Percentiles rank a stretch among this genome's conserved stretches.
These are phyloP conservation scores for Castanea mollissima DNA, from an alignment of 306 rosid species.

Conservation along the genomic window DNA sequence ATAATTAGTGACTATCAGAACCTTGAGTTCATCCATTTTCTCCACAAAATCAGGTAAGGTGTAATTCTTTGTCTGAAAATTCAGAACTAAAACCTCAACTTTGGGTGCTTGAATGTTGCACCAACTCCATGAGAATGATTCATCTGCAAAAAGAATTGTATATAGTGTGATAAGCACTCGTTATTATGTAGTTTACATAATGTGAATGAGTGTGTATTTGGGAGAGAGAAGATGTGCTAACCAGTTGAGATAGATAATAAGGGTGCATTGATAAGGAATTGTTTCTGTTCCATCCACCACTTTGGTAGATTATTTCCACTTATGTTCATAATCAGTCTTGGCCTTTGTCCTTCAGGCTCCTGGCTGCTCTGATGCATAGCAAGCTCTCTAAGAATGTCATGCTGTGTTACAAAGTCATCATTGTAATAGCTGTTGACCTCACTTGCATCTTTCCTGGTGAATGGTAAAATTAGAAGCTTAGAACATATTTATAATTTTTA, in stretches of 20 bases:
- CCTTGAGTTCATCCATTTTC: constrained; percentile 34
- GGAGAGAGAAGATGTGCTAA: not conserved
- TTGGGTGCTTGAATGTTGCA: constrained; percentile 19
- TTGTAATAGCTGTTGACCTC: constrained; percentile 19
- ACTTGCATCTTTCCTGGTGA: constrained; percentile 23
- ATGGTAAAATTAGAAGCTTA: not conserved
- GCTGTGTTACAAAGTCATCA: constrained; percentile 28
- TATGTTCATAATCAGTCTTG: constrained; percentile 29
- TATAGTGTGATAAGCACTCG: not conserved
- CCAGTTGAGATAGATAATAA: constrained; percentile 40
- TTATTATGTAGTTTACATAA: not conserved
- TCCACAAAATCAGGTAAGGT: constrained; percentile 20
- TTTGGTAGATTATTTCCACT: constrained; percentile 22
- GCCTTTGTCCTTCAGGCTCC: constrained; percentile 16
- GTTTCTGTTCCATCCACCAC: constrained; percentile 26
- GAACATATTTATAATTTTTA: not conserved
- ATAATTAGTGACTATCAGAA: constrained; percentile 30
- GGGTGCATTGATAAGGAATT: constrained; percentile 1
- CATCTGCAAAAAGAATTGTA: constrained; percentile 27
- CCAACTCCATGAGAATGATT: constrained; percentile 18
- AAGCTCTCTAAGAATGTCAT: constrained; percentile 40
- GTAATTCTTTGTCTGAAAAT: constrained; percentile 18
- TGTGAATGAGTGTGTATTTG: not conserved
- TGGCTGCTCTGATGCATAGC: constrained; percentile 17
- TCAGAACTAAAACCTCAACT: constrained; percentile 36